Conservation (phyloP, 805 yeast genomes). For the Cyberlindnera misumaiensis region DNA sequence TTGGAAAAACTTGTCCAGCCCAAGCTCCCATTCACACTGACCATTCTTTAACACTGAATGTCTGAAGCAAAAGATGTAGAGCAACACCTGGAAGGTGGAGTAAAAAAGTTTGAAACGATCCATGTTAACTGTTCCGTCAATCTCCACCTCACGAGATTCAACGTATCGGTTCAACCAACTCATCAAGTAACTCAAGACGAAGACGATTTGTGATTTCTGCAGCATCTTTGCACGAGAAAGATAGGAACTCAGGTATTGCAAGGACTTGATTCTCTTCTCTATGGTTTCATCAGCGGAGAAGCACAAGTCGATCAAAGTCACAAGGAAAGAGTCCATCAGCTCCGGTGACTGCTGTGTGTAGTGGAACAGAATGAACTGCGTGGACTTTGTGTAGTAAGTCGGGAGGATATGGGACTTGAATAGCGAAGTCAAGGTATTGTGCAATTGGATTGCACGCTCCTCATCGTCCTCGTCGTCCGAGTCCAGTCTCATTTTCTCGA, state of each 20-base stretch:
- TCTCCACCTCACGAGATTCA: constrained; percentile 79
- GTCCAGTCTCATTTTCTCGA: constrained; percentile 27
- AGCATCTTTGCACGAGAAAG: constrained; percentile 80
- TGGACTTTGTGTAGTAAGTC: constrained; percentile 84
- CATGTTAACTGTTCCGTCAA: constrained; percentile 66
- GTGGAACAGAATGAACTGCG: constrained; percentile 79
- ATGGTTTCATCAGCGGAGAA: constrained; percentile 61
- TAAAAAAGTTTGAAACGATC: constrained; percentile 85
- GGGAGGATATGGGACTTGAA: constrained; percentile 82
- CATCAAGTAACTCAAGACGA: constrained; percentile 74
- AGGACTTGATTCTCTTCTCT: constrained; percentile 77
- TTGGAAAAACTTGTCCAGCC: constrained; percentile 80
- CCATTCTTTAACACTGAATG: constrained; percentile 47
- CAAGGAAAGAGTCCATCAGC: constrained; percentile 78
- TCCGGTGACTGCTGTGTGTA: constrained; percentile 77
- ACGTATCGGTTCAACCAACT: constrained; percentile 82
- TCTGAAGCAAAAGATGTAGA: constrained; percentile 89
- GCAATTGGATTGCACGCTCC: constrained; percentile 54
- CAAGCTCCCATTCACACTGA: constrained; percentile 62
- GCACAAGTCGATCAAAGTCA: constrained; percentile 74
- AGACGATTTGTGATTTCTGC: constrained; percentile 64
- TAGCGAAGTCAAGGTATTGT: constrained; percentile 65
- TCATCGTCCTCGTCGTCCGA: constrained; percentile 46
- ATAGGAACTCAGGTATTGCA: constrained; percentile 88
- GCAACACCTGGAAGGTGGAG: constrained; percentile 82